Conservation (phyloP, 345 rosid genomes). For the Gossypium bickii region DNA sequence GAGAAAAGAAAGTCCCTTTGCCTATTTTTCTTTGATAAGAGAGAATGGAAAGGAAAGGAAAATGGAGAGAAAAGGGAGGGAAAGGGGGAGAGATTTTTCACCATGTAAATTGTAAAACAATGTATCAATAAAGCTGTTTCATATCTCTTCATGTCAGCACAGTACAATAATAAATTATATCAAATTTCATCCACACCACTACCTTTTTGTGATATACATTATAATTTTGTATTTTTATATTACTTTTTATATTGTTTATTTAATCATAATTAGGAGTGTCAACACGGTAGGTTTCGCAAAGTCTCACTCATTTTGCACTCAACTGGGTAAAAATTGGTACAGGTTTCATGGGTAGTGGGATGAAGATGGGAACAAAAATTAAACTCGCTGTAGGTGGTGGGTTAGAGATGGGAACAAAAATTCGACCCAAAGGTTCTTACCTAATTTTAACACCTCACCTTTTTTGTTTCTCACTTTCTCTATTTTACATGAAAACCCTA, state of each 20-base stretch:
- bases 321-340: too few relatives aligned
- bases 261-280: too few relatives aligned
- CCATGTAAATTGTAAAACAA: not conserved
- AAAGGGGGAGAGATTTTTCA: not conserved
- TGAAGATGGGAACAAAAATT: too few relatives aligned
- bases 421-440: fast-evolving
- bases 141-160: slow-evolving; percentile 73
- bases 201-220: not conserved
- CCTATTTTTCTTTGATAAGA: not conserved
- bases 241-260: too few relatives aligned
- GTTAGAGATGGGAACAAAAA: fast-evolving
- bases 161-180: slow-evolving; percentile 60
- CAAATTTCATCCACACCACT: slow-evolving; percentile 48
- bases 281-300: too few relatives aligned
- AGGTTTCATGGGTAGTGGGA: fast-evolving
- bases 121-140: slow-evolving; percentile 70
- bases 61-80: not conserved
- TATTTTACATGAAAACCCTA: too few relatives aligned
- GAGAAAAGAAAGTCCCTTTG: not conserved
- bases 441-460: too few relatives aligned
- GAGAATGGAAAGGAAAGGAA: not conserved
- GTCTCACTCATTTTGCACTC: too few relatives aligned
- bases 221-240: not conserved
- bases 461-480: too few relatives aligned
- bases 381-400: fast-evolving